Base-by-base conservation (phyloP, 805 yeast species). In the Candida silvatica region DNA sequence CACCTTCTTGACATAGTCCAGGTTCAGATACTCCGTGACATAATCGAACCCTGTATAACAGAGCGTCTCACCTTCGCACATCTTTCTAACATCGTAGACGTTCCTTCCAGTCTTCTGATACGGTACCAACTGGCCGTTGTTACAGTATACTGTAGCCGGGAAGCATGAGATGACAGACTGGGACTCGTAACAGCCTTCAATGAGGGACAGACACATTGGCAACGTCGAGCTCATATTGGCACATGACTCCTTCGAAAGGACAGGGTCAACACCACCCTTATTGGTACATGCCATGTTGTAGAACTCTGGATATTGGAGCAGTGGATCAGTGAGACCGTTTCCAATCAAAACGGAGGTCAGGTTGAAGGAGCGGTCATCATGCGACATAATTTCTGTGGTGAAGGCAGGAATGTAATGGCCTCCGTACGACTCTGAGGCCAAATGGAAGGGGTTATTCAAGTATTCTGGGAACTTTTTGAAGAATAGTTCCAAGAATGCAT, bases 211-310 rank as follows among this genome's bases (percentile, higher is more conserved):
- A 59, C 94, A 84, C 48, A 80, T 69, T 42, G 83, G 80, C 35
- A 76, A 62, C n/a, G 70, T 61, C 18, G 60, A 64, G 22, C 61
- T 52, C 87, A 84, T 81, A 31, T 64, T 59, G 22, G 70, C 69
- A 62, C 95, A 85, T 42, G 73, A 74, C 36, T 71, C 76, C n/a
- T 76, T 77, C 14, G 71, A 63, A 43, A 86, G 64, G 3, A 86
- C 86, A 14, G 88, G 65, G 15, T 79, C 79, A 49, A 76, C 77
- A 5, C 95, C 96, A 9, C 53, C 51, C 44, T 95, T 94, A 45
- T 70, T 56, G 36, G 95, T 92, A 60, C 97, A 90, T 3, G 94
- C 94, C 97, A 90, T 88, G 44, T 92, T 94, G 57, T 80, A 75
- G 54, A 84, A 87, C 58, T 77, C 77, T 39, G 71, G 71, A 51